Conservation (phyloP, 2,329 filamentous ascomycete species). For the Fusarium sp. region DNA sequence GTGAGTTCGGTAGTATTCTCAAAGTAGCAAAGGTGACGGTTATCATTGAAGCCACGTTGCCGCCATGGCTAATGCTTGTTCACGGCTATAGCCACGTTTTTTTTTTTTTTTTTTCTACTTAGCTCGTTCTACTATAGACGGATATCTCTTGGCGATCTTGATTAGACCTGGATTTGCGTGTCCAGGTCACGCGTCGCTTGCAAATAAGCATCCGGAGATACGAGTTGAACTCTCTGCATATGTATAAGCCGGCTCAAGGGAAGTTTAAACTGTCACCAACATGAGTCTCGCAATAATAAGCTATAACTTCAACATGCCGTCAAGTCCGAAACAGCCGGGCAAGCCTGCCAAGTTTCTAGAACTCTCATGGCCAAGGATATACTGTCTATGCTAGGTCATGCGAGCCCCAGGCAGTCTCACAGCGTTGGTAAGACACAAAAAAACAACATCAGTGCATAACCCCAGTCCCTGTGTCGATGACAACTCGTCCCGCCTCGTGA, state of each 20-base stretch:
- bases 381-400: not conserved
- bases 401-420: not conserved
- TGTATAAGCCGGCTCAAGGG: not conserved
- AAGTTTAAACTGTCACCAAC: not conserved
- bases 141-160: slow-evolving; percentile 12
- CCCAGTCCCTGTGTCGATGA: not conserved
- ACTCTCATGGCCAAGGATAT: slow-evolving; percentile 2
- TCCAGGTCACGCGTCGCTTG: slow-evolving; percentile 20
- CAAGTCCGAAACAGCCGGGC: not conserved
- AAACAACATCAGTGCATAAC: not conserved
- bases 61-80: slow-evolving; percentile 4
- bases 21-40: slow-evolving; percentile 8
- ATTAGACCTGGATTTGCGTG: slow-evolving; percentile 9
- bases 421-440: not conserved
- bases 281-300: not conserved
- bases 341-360: not conserved
- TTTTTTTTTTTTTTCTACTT: not conserved
- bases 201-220: slow-evolving; percentile 16
- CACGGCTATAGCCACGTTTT: not conserved
- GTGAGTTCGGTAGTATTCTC: not conserved
- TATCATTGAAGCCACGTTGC: not conserved
- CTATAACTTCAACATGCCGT: not conserved
- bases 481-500: not conserved
- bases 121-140: not conserved
- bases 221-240: slow-evolving; percentile 20